A percentile compares a stretch with the other conserved stretches of the same genome.
Conservation (phyloP, 139 green algal species). For the Chlamydomonas incerta region DNA sequence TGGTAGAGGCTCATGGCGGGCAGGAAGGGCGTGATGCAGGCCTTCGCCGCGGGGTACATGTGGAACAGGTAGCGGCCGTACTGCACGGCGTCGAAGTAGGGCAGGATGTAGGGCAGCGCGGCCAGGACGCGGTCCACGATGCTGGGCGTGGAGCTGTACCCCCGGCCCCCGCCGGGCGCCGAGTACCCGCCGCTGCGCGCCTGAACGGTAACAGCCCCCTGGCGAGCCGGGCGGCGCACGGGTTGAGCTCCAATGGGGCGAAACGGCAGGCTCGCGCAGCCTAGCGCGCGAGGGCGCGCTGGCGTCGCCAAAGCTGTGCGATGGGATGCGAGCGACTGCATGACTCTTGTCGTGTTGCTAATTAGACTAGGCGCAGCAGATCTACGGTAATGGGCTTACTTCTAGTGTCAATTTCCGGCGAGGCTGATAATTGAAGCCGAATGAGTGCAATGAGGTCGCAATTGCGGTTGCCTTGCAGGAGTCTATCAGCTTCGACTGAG, state of each 20-base stretch:
- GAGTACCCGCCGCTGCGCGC: constrained; percentile 37
- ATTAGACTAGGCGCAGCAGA: too few species aligned
- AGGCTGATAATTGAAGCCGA: too few species aligned
- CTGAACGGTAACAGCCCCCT: neutral
- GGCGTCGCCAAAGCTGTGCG: too few species aligned
- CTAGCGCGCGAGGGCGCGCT: neutral
- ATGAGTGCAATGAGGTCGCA: too few species aligned
- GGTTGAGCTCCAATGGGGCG: neutral
- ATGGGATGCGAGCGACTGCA: too few species aligned
- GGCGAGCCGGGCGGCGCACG: neutral
- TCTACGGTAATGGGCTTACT: too few species aligned
- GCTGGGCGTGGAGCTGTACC: neutral
- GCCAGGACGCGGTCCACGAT: constrained; percentile 54
- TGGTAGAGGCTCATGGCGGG: constrained; percentile 59
- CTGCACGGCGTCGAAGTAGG: constrained; percentile 60
- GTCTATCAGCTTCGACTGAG: too few species aligned
- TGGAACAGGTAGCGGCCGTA: constrained; percentile 72
- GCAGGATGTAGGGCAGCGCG: constrained; percentile 64
- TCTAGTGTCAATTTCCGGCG: too few species aligned
- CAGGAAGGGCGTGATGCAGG: constrained; percentile 46
- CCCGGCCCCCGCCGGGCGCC: neutral
- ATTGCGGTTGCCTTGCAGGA: too few species aligned
- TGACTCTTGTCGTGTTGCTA: too few species aligned
- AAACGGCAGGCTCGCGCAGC: neutral
- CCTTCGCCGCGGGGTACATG: constrained; percentile 50